Base-by-base conservation (phyloP, 148 eudicot genomes). In the Rhododendron kiyosumense region DNA sequence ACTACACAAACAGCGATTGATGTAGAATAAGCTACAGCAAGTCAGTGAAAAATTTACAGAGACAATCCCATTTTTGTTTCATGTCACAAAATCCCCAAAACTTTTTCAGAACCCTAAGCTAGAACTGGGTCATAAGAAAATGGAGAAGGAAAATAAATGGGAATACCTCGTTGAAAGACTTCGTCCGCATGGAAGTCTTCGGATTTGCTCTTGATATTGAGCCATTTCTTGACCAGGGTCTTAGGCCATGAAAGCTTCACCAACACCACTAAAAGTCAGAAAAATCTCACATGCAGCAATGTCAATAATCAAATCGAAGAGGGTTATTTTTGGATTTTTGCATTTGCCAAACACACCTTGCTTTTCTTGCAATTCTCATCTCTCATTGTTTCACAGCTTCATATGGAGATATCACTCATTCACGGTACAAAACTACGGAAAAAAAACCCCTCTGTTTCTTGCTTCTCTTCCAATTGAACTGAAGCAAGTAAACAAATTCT, bases 191-290 rank as follows among this genome's bases (percentile, higher is more conserved):
- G 94, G 91, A 94, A 94, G 75, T 97, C 98, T 81, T 91, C 94
- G 74, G 93, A 84, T 93, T 93, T 97, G 88, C 90, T 90, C 93
- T 91, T 93, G 93, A 94, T 89, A 52, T 93, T 97, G 89, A 97
- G 89, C 99, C 99, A 97, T 91, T 97, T 97, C 92, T 97, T 97
- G 61, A 97, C 97, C 88, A 96, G 88, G 38, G 88, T 93, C 89
- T 94, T 97, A 11, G 99, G 92, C 98, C 99, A 97, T 87, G 95
- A 93, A 85, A 93, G 89, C 99, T 95, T 89, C 90, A 95, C 78
- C 85, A 90, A 85, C 34, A 84, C 61, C 85, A 61, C 84, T 85
- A 75, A 71, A 65, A 89, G 85, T 87, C 81, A 91, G 90, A 83
- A 89, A 82, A 88, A 85, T 73, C 43, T 30, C 83, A 84, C 51